phyloP scores from a whole-genome alignment of 441 rosid species.

The Euphorbia schlechtendalii region DNA sequence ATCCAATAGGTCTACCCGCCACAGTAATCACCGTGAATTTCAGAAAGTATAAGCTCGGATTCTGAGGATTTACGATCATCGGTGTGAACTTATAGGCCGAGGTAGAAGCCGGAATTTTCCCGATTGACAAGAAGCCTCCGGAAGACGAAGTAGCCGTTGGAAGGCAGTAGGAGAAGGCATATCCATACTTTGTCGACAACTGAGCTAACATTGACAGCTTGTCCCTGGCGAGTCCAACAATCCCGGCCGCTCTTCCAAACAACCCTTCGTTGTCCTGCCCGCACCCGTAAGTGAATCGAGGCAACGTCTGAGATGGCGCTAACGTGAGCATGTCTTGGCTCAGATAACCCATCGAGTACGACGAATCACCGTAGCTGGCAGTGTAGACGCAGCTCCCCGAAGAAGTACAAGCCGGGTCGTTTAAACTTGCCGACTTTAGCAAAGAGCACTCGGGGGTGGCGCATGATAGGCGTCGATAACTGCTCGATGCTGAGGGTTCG shows the following conservation, averaged over 20 bases:
- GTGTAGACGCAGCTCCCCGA: conserved; percentile 22
- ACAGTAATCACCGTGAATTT: conserved; percentile 26
- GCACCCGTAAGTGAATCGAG: conserved; percentile 37
- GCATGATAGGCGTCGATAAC: conserved; percentile 28
- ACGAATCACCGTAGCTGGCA: conserved; percentile 40
- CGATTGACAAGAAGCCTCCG: conserved; percentile 26
- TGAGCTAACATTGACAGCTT: conserved; percentile 34
- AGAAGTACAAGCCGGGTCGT: conserved; percentile 16
- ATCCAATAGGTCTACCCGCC: conserved; percentile 28
- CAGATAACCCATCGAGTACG: conserved; percentile 39
- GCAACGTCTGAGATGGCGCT: conserved; percentile 21
- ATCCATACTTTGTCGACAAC: conserved; percentile 19
- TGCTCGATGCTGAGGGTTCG: conserved; percentile 30
- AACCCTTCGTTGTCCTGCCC: conserved; percentile 36
- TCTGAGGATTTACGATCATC: conserved; percentile 16
- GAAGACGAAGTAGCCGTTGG: conserved; percentile 25
- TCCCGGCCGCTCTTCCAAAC: conserved; percentile 38
- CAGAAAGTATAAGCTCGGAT: conserved; percentile 33
- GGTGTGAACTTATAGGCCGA: conserved; percentile 28
- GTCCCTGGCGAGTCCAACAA: conserved; percentile 40
- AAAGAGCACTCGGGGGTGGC: conserved; percentile 28
- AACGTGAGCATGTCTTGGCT: conserved; percentile 34
- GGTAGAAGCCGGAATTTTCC: conserved; percentile 18
- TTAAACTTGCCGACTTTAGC: conserved; percentile 21
- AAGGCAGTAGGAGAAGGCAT: conserved; percentile 48